Percentiles rank a stretch among this genome's conserved stretches.
phyloP scores from a whole-genome alignment of 2,329 filamentous ascomycete genomes.

The Calonectria montana region DNA sequence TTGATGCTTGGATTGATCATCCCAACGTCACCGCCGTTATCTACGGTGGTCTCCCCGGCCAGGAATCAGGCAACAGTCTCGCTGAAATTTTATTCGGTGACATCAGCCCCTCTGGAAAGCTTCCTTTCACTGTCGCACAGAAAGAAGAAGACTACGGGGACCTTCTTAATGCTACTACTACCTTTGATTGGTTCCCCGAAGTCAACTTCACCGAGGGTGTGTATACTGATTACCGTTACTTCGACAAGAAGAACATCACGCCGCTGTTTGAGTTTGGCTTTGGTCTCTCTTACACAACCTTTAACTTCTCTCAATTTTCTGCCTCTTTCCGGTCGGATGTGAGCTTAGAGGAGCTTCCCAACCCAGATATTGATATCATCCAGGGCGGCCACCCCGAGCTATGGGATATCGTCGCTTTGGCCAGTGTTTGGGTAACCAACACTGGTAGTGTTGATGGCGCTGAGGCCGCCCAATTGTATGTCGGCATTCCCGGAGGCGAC shows the following conservation, averaged over 20 bases:
- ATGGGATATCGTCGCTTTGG: slow-evolving; percentile 76
- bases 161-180: slow-evolving; percentile 76
- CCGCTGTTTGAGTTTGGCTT: slow-evolving; percentile 86
- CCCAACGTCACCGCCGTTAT: slow-evolving; percentile 86
- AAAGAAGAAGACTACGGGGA: slow-evolving; percentile 65
- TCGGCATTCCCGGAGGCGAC: slow-evolving; percentile 81
- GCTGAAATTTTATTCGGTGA: slow-evolving; percentile 86
- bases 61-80: slow-evolving; percentile 85
- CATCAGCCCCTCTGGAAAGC: slow-evolving; percentile 73
- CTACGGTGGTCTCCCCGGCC: slow-evolving; percentile 84
- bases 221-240: slow-evolving; percentile 78
- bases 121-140: slow-evolving; percentile 48
- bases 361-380: slow-evolving; percentile 59
- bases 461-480: slow-evolving; percentile 81
- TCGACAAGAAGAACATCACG: slow-evolving; percentile 62
- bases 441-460: slow-evolving; percentile 73
- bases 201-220: slow-evolving; percentile 81
- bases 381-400: slow-evolving; percentile 74
- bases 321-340: slow-evolving; percentile 72
- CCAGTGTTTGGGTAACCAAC: slow-evolving; percentile 78
- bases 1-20: slow-evolving; percentile 81
- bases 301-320: slow-evolving; percentile 78
- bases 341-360: slow-evolving; percentile 67
- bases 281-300: slow-evolving; percentile 84
- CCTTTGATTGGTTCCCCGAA: slow-evolving; percentile 74